These are phyloP conservation scores for Lasiosphaeris hirsuta DNA, from an alignment of 495 filamentous ascomycete species.

Conservation along the genomic window DNA sequence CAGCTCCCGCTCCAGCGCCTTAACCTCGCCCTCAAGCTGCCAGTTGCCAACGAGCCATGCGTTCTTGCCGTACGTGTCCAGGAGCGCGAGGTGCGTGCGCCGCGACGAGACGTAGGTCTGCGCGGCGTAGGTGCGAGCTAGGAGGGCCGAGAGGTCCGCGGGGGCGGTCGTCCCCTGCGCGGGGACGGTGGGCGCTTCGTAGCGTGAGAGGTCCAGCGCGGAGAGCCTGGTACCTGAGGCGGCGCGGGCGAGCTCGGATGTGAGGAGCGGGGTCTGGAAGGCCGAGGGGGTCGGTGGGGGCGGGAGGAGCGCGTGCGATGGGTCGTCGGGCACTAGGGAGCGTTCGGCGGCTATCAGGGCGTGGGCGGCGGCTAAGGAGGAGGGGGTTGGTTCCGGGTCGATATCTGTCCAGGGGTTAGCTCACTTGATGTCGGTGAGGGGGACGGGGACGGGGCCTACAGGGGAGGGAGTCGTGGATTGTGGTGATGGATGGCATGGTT, in stretches of 20 bases:
- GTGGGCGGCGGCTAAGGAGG: constrained; percentile 55
- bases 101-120: constrained; percentile 64
- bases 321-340: constrained; percentile 37
- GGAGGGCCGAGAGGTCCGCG: constrained; percentile 19
- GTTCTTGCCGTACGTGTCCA: constrained; percentile 81
- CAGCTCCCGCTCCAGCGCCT: constrained; percentile 72
- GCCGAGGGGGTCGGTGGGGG: constrained; percentile 23
- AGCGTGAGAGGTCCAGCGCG: constrained; percentile 77
- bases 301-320: constrained; percentile 42
- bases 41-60: constrained; percentile 85
- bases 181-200: constrained; percentile 63
- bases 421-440: constrained; percentile 4
- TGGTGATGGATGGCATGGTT: constrained; percentile 67
- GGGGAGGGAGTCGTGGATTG: constrained; percentile 78
- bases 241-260: constrained; percentile 54
- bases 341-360: constrained; percentile 65
- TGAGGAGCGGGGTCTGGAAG: constrained; percentile 58
- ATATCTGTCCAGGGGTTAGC: constrained; percentile 55
- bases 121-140: constrained; percentile 56
- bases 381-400: constrained; percentile 60
- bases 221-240: constrained; percentile 39
- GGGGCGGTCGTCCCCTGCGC: constrained; percentile 10
- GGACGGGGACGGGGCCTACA: constrained; percentile 50
- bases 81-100: constrained; percentile 64
- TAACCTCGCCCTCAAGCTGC: constrained; percentile 69